Base-by-base conservation (phyloP, 352 stramenopile species). In the Phytophthora kernoviae region DNA sequence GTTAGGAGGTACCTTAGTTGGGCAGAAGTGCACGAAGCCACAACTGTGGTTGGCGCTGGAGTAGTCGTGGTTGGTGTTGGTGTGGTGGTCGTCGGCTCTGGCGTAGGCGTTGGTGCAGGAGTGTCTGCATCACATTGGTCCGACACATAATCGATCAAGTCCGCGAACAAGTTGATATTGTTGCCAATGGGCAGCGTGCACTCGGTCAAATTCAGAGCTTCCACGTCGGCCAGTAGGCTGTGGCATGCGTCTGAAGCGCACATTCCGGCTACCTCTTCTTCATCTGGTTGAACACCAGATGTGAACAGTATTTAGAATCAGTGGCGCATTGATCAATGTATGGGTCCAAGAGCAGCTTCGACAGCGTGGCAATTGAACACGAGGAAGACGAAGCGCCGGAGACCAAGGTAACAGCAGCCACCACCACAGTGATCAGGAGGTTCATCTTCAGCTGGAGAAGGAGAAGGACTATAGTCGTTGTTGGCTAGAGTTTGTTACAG, bases 261-360 rank as follows among this genome's bases (percentile, higher is more conserved):
- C 66, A 75, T 72, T 2, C 41, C 54, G 5, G 37, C 42, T 6
- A 65, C 53, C n/a, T 75, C 50, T 8, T 39, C 32, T 1, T 37
- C 8, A 2, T 30, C 32, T 9, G 66, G 66, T 17, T 68, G 42
- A 4, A 43, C 37, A n/a, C 61, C 66, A 15, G 42, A 47, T 20
- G 57, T 54, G 50, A 72, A 75, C 6, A 33, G 36, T 75, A 75
- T 18, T 57, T 62, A 9, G 66, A 75, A 33, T 75, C 56, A n/a
- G 34, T 17, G 8, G 56, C 27, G 32, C 66, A 75, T 52, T 62
- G 42, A 26, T 64, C 48, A 37, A 68, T 53, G 56, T 75, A 57
- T n/a, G 58, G 37, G 42, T 75, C 17, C 21, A 46, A 49, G 14
- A 75, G 50, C 7, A 75, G n/a, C 15, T 43, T 47, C 32, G 55